Evolutionary conservation across 441 rosid species (phyloP), one percentile per base, ranked within the genome.

Genomic region (Capsella rubella): DNA sequence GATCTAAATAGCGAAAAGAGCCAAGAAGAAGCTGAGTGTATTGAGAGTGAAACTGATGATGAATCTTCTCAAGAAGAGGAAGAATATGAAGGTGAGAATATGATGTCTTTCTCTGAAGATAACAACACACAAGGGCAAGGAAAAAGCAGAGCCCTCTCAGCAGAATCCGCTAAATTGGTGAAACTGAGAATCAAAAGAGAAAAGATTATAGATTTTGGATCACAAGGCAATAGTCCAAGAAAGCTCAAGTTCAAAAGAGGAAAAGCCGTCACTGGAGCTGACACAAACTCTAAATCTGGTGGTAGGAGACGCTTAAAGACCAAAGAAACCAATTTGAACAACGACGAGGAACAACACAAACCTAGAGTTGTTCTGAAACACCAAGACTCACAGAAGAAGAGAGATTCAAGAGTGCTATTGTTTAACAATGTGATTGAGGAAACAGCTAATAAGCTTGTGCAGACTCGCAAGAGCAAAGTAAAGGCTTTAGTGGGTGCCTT

Each of bases 401-500:
- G 80, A 81, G 91, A 87, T 50, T 78, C 56, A 82, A 84, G 76
- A 42, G 81, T 82, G 79, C 16, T 51, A 53, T 59, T 67, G 62
- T 84, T 87, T 14, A 96, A 96, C 69, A 87, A 87, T 61, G 92
- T 96, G 59, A 93, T 95, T 11, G 95, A 95, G 83, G 95, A 91
- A 85, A 90, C 97, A 54, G 96, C 97, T 32, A 90, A 87, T 56
- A 86, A 89, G 67, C 93, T 91, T 15, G 97, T 72, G 13, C 84
- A 85, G 83, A 81, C 87, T 52, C 86, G 84, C 80, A 93, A 87
- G 79, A 90, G 96, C 74, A 93, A 90, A 83, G 99, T 96, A 18
- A 91, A 90, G 78, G 97, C 97, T 59, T 84, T 96, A 81, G 98
- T 91, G 12, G 90, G 96, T 40, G 99, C 98, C 61, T 95, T 95